Evolutionary conservation across 2,329 filamentous ascomycete genomes (phyloP), one percentile per base, ranked within the genome.

Genomic region (Epichloe uncinata): DNA sequence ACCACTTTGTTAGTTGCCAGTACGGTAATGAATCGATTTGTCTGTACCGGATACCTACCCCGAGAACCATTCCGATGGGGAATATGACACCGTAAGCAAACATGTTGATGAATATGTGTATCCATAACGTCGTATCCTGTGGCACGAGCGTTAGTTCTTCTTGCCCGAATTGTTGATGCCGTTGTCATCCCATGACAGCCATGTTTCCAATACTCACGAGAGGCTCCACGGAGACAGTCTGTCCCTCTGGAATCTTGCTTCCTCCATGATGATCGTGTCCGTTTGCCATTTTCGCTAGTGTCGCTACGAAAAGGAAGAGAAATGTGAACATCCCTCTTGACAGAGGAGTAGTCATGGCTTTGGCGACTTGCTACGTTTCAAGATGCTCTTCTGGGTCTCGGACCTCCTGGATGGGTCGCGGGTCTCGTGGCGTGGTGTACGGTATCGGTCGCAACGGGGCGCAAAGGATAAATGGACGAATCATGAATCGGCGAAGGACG

Each of bases 61-160:
- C 91, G 16, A 96, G 73, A 41, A 97, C 89, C 91, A 98, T 97
- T 59, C 93, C 93, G 15, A 87, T 75, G 11, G 93, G 93, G 61
- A 95, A 97, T 52, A 97, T 79, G 58, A 98, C 75, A 54, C 93
- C 93, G 73, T 94, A 97, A 51, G 89, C 81, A 51, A 93, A 62
- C 65, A 82, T 84, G 75, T 95, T 90, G 43, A 95, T 68, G 53
- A 95, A 75, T 61, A 98, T 97, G 69, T 98, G 93, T 58, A 84
- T 75, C 93, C 93, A 98, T 79, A 98, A 68, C 60, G 82, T 87
- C 41, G 82, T 77, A 66, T 97, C 93, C 78, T 82, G 56, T 26
- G 56, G 43, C 22, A 41, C 26, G 37, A 44, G 20, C 33, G 58
- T 75, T 54, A 75, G 64, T 54, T 11, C 47, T n/a, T n/a, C n/a